Base-by-base conservation (phyloP, 495 filamentous ascomycete genomes). In the Hyaloscypha hepaticicola region DNA sequence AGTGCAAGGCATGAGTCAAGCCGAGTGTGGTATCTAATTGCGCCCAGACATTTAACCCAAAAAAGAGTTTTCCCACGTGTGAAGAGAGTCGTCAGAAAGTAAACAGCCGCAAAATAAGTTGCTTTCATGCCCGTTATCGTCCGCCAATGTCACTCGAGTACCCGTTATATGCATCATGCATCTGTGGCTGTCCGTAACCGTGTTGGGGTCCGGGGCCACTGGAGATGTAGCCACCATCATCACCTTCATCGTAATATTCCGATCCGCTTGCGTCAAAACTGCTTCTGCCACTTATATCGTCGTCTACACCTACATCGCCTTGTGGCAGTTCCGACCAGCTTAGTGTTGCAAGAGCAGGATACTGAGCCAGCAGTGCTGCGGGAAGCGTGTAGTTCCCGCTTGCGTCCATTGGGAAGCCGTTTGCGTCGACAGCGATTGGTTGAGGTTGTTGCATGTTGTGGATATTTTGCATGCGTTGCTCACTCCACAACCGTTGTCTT, bases 181-280 rank as follows among this genome's bases (percentile, higher is more conserved):
- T 72, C 60, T 71, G 69, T 11, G 52, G 25, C 33, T 66, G 80
- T 75, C 52, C 64, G 33, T 68, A 68, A 6, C 79, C 78, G 5
- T 71, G 66, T 45, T 69, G 66, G 22, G 76, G 79, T 5, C 80
- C 80, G 2, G 82, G 80, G 12, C 65, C 67, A 0, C 80, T 81
- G 34, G 79, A 82, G n/a, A 85, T 78, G 63, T 83, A 86, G 8
- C 82, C 84, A 5, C 75, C 76, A 38, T 88, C 87, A 12, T 87
- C 85, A 3, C 77, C 80, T 34, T 86, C 85, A 58, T 86, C 83
- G 58, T 84, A 85, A 49, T 69, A 78, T 49, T 77, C 77, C 8
- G 87, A 87, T 61, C 91, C 92, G 61, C 90, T 93, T 0, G 91
- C 92, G 72, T 98, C 95, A 69, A 95, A 97, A 70, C 90, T 95